These are phyloP conservation scores for Mycena belliarum DNA, from an alignment of 768 basidiomycete genomes.

Conservation along the genomic window DNA sequence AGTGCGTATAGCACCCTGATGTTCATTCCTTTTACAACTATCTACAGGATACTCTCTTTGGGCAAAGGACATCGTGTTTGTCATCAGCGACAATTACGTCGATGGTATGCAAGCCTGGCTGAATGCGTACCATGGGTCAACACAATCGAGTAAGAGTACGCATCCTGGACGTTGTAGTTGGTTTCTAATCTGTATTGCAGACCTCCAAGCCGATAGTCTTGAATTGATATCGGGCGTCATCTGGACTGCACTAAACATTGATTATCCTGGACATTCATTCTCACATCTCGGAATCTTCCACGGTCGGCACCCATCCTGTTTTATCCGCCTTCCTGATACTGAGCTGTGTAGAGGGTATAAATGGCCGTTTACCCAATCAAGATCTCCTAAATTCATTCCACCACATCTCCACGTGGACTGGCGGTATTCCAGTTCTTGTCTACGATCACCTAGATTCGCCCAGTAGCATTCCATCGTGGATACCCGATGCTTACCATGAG, in stretches of 20 bases:
- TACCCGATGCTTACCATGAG: conserved; percentile 46
- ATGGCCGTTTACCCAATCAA: conserved; percentile 94
- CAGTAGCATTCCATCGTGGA: conserved; percentile 41
- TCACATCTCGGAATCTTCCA: conserved; percentile 94
- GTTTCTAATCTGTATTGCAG: conserved; percentile 37
- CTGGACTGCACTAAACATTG: conserved; percentile 93
- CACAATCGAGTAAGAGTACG: conserved; percentile 56
- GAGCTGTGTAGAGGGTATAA: conserved; percentile 74
- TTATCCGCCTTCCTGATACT: neutral
- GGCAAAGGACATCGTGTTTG: conserved; percentile 92
- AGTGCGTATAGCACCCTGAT: conserved; percentile 44
- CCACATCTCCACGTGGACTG: conserved; percentile 69
- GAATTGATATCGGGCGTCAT: conserved; percentile 79
- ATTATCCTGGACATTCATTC: conserved; percentile 97
- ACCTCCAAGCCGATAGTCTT: conserved; percentile 64
- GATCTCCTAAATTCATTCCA: conserved; percentile 87
- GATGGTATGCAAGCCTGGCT: conserved; percentile 96
- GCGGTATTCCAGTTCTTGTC: conserved; percentile 73
- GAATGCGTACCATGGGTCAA: conserved; percentile 72
- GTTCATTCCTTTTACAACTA: neutral
- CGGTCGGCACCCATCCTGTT: conserved; percentile 50
- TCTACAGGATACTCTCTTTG: conserved; percentile 79
- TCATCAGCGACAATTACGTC: conserved; percentile 84
- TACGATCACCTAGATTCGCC: conserved; percentile 72
- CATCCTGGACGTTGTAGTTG: neutral